Conservation (phyloP, 176 grass and related monocot genomes). For the Triticum timopheevii region DNA sequence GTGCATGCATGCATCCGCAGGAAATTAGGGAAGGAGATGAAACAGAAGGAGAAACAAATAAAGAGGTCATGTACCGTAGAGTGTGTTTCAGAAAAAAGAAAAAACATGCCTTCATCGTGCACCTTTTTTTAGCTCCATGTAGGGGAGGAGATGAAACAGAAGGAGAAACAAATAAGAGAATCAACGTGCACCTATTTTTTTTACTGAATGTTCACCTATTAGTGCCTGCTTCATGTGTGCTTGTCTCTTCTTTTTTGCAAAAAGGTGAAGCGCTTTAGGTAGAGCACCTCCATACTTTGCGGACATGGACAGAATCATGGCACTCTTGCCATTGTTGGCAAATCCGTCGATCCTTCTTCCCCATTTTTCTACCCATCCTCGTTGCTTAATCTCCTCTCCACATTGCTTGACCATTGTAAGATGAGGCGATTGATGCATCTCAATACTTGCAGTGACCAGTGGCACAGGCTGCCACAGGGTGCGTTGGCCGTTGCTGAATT, state of each 20-base stretch:
- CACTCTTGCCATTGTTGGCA: background rate
- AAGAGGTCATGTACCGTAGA: background rate
- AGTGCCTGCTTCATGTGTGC: background rate
- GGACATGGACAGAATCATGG: background rate
- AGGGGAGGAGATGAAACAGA: background rate
- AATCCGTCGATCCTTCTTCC: background rate
- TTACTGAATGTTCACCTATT: background rate
- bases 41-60: background rate
- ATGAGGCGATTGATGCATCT: background rate
- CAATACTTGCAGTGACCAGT: background rate
- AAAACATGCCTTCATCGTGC: no score
- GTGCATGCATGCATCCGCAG: background rate
- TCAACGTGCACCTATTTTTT: background rate
- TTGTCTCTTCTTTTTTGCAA: no score
- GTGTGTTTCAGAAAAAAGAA: no score
- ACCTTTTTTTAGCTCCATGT: background rate
- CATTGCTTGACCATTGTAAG: background rate
- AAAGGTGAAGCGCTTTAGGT: background rate
- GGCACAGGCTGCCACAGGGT: background rate
- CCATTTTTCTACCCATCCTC: background rate
- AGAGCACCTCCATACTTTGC: background rate
- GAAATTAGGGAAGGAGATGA: background rate
- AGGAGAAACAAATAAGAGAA: background rate
- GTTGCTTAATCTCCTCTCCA: background rate
- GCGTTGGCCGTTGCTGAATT: background rate